phyloP scores from a whole-genome alignment of 305 asterid genomes.

The Salvia sclarea region DNA sequence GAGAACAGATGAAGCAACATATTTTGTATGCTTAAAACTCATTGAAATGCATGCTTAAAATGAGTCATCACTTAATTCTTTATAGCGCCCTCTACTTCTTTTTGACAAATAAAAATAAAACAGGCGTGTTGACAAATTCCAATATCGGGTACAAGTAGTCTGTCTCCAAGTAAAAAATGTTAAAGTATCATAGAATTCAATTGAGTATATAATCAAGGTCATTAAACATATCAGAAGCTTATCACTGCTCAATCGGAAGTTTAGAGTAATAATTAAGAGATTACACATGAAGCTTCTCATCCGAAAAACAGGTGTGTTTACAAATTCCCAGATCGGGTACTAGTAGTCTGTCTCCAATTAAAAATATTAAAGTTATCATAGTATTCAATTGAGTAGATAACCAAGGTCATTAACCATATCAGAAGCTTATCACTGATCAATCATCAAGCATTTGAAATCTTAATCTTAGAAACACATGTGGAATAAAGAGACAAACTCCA shows the following conservation, averaged over 20 bases:
- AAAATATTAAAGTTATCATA: too few species aligned
- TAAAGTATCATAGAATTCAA: too few species aligned
- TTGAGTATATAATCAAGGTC: too few species aligned
- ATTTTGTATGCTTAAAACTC: slow-evolving; percentile 7
- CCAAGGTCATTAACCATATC: slow-evolving; percentile 4
- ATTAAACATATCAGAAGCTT: too few species aligned
- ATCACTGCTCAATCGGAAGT: slow-evolving; percentile 1
- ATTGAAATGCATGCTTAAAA: not conserved
- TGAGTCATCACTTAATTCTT: too few species aligned
- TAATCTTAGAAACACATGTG: not conserved
- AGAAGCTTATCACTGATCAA: not conserved
- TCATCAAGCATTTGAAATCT: slow-evolving; percentile 1
- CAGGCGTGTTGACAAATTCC: too few species aligned
- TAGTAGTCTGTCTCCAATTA: too few species aligned
- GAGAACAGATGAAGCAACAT: slow-evolving; percentile 3
- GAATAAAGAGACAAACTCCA: not conserved
- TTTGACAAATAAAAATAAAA: too few species aligned
- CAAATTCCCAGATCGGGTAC: not conserved
- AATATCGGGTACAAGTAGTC: too few species aligned
- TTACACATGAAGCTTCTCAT: slow-evolving; percentile 7
- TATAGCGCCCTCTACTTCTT: too few species aligned
- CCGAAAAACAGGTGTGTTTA: slow-evolving; percentile 18
- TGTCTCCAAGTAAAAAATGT: too few species aligned
- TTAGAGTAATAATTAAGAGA: slow-evolving; percentile 7
- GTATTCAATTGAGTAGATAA: not conserved